Base-by-base conservation (phyloP, 306 rosid genomes). In the Trichosanthes truncata region DNA sequence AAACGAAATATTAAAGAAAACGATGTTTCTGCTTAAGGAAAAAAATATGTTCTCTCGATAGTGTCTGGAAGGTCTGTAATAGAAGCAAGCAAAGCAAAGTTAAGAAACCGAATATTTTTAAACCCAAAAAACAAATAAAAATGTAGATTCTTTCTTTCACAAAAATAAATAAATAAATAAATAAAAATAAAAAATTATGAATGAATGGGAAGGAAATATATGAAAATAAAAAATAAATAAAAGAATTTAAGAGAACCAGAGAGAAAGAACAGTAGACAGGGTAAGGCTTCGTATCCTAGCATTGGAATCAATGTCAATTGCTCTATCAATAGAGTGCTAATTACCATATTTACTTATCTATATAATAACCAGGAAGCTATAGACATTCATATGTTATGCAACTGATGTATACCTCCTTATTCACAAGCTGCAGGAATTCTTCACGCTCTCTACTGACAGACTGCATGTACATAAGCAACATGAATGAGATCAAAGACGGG, bases 361-460 rank as follows among this genome's bases (percentile, higher is more conserved):
- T 23, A n/a, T 59, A 23, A 23, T 59, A 7, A 59, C 35, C 65
- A 59, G 65, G 65, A 23, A 59, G 40, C 68, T 4, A 61, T 29
- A 61, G 35, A 60, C 36, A 60, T 60, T 20, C 18, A 36, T 67
- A 67, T 38, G 51, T 69, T 41, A 71, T 71, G 76, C 76, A 45
- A 71, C 35, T 69, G 31, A 45, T 23, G 56, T 12, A 43, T 69
- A 94, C 98, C 98, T 94, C 98, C 81, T 94, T 92, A 73, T 93
- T 91, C 72, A 94, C 97, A 79, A 94, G 97, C 73, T 91, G 81
- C 78, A 94, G 88, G 84, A 94, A 94, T 80, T 94, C 97, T 87
- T 94, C 98, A 60, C 98, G 96, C 81, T 94, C 98, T 78, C 89
- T 85, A 76, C 97, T 91, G 51, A 94, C 98, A 20, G 98, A 92